Evolutionary conservation across 2,329 filamentous ascomycete genomes (phyloP), one percentile per base, ranked within the genome.

Genomic region (Colletotrichum noveboracense): DNA sequence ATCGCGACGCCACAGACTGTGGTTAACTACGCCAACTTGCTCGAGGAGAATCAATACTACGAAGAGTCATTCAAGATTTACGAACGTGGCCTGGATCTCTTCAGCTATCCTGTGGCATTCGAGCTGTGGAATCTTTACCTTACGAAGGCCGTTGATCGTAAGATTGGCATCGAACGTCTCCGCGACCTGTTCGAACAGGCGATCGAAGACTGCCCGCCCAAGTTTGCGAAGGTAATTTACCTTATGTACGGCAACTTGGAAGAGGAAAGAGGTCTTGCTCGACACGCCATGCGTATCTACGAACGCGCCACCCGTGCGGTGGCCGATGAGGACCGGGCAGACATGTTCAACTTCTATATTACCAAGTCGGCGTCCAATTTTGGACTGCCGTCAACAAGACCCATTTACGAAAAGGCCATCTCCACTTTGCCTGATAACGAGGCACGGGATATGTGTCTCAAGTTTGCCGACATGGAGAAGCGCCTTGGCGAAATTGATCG

Each of bases 331-430:
- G 96, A 99, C 84, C 91, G 96, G 68, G 93, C 96, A 76, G 96
- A 98, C 81, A 98, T 99, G 96, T 99, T 98, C 88, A 97, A 98
- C 84, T 98, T 98, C 83, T 99, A 99, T 88, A 98, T 99, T 82
- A 98, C 96, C 74, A 98, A 99, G 84, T 98, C 96, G 1, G 97
- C 97, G 2, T 98, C 96, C 24, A 99, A 99, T 85, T 99, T 99
- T 81, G 97, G 97, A 36, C 91, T 99, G 67, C 96, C 97, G 0
- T 98, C 97, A 1, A 98, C 97, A 5, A 89, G 97, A 67, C 94
- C 95, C 1, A 99, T 99, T 80, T 99, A 99, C 88, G 97, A 99
- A 86, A 93, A 96, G 72, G 96, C 97, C 48, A 98, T 99, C 79
- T 93, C 95, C 13, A 94, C 96, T n/a, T 89, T 99, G 43, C 96